Conservation (phyloP, 148 eudicot species). For the Vaccinium macrocarpon region DNA sequence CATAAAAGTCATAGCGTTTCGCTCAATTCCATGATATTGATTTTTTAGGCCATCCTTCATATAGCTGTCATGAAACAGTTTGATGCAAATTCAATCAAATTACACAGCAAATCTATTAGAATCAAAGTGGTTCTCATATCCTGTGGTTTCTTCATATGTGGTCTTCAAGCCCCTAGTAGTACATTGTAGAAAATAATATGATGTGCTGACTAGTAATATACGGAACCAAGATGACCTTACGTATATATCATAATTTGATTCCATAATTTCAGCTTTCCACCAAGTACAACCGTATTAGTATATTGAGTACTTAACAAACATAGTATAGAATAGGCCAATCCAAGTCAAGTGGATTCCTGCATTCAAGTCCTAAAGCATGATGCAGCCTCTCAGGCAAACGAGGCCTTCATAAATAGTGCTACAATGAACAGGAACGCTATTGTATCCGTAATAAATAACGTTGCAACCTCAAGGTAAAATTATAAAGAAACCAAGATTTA, state of each 20-base stretch:
- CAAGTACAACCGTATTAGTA: too few species aligned
- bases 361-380: conserved; percentile 4
- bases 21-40: neutral
- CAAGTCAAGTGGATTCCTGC: neutral
- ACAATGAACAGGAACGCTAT: too few species aligned
- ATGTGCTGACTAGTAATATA: too few species aligned
- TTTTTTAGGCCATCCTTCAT: neutral
- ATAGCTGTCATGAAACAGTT: neutral
- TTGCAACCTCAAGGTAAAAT: neutral
- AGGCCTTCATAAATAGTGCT: neutral
- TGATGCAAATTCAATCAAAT: neutral
- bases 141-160: neutral
- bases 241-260: too few species aligned
- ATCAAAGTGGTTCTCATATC: neutral
- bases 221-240: too few species aligned
- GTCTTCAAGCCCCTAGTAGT: neutral
- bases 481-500: neutral
- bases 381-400: neutral
- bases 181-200: neutral
- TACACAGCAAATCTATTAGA: neutral
- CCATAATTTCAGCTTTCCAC: too few species aligned
- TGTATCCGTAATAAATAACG: too few species aligned
- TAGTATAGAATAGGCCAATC: neutral
- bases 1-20: neutral
- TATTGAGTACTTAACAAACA: too few species aligned